A percentile compares a stretch with the other conserved stretches of the same genome.
phyloP scores from a whole-genome alignment of 805 yeast species.

The Trichomonascus vanleenenianus region DNA sequence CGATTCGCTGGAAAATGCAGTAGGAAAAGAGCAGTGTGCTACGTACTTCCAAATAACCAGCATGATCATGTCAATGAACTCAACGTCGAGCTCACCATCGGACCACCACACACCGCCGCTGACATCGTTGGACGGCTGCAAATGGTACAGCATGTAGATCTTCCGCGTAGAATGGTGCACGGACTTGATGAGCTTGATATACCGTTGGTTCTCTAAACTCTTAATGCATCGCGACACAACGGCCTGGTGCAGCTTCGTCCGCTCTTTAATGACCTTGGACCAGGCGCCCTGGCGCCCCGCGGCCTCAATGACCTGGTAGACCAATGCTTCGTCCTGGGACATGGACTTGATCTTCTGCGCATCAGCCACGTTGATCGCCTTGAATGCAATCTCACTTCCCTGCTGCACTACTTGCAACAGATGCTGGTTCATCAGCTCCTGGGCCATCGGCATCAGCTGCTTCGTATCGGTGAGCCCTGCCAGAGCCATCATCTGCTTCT shows the following conservation, averaged over 20 bases:
- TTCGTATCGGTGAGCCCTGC: constrained; percentile 36
- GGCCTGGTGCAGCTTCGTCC: constrained; percentile 84
- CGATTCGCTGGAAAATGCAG: constrained; percentile 42
- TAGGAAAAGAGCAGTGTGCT: constrained; percentile 68
- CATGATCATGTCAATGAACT: constrained; percentile 77
- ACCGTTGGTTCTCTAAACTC: constrained; percentile 67
- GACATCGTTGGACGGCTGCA: constrained; percentile 91
- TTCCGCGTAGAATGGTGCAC: constrained; percentile 90
- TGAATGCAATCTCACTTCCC: constrained; percentile 61
- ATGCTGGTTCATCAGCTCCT: constrained; percentile 44
- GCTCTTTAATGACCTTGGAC: constrained; percentile 85
- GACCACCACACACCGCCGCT: constrained; percentile 99
- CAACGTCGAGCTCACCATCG: constrained; percentile 89
- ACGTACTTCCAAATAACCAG: constrained; percentile 85
- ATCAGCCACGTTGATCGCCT: constrained; percentile 63
- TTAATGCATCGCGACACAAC: constrained; percentile 81
- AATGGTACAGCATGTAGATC: constrained; percentile 87
- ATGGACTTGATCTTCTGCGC: constrained; percentile 70
- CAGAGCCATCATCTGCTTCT: constrained; percentile 55
- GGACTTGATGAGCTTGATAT: constrained; percentile 81
- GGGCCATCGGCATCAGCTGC: constrained; percentile 37
- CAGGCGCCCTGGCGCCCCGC: constrained; percentile 93
- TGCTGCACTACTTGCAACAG: constrained; percentile 62
- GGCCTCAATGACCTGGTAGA: constrained; percentile 85
- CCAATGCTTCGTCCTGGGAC: constrained; percentile 83